Percentiles rank a stretch among this genome's conserved stretches.
Evolutionary conservation across 2,329 filamentous ascomycete species (phyloP).

Genomic region (Pseudocercospora crystallina): DNA sequence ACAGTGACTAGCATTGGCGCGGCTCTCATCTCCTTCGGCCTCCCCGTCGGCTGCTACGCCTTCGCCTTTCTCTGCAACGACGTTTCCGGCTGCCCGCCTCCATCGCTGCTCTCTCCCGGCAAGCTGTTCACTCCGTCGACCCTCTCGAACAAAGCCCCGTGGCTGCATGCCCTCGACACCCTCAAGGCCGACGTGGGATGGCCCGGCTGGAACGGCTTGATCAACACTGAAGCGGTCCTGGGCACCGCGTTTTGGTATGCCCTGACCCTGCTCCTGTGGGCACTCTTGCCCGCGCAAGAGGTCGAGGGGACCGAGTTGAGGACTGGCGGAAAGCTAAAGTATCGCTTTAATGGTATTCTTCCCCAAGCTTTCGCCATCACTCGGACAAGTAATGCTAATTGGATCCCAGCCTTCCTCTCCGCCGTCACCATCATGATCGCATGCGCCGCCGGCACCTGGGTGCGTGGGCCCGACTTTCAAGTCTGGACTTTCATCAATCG

Average conservation of each 20-base stretch:
- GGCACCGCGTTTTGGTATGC: conserved; percentile 76
- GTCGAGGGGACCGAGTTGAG: conserved; percentile 68
- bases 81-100: conserved; percentile 83
- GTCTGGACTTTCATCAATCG: conserved; percentile 93
- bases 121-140: conserved; percentile 51
- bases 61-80: conserved; percentile 90
- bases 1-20: conserved; percentile 64
- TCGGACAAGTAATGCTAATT: conserved; percentile 9
- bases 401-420: conserved; percentile 66
- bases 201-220: conserved; percentile 72
- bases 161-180: conserved; percentile 57
- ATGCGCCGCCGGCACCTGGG: conserved; percentile 69
- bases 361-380: not conserved
- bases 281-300: conserved; percentile 72
- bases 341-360: conserved; percentile 64
- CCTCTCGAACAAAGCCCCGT: conserved; percentile 31
- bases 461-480: conserved; percentile 76
- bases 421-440: conserved; percentile 70
- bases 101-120: conserved; percentile 72
- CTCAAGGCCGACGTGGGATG: conserved; percentile 81
- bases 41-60: conserved; percentile 75
- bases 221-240: conserved; percentile 67
- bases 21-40: conserved; percentile 72
- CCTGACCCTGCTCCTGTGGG: conserved; percentile 71
- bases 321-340: conserved; percentile 73